Evolutionary conservation across 176 grass and related monocot species (phyloP).

Genomic region (Zoysia pacifica): DNA sequence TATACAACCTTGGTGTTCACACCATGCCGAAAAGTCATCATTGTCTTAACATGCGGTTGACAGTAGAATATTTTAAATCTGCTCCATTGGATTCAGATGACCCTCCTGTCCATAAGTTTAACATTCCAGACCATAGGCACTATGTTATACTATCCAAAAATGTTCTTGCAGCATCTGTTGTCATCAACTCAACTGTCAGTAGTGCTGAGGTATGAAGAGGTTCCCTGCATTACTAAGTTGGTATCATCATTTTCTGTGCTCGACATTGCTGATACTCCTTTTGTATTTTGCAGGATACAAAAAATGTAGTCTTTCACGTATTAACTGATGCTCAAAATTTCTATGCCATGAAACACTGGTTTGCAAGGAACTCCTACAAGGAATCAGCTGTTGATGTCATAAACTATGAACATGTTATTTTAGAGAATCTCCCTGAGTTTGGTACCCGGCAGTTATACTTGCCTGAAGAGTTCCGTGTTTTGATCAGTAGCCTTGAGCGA

Average conservation of each 20-base stretch:
- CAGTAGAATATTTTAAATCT: conserved; percentile 89
- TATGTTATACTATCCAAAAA: conserved; percentile 95
- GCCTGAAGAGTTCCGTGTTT: conserved; percentile 91
- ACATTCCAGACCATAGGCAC: conserved; percentile 66
- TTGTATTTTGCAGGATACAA: conserved; percentile 63
- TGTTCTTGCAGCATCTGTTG: conserved; percentile 87
- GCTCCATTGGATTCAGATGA: conserved; percentile 53
- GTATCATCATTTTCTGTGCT: conserved; percentile 2
- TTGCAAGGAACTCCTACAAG: conserved; percentile 73
- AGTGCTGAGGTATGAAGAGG: conserved; percentile 70
- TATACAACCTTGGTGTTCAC: conserved; percentile 95
- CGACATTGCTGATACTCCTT: conserved; percentile 45
- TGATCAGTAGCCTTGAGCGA: conserved; percentile 66
- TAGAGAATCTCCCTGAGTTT: conserved; percentile 55
- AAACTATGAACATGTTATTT: conserved; percentile 77
- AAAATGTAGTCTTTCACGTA: conserved; percentile 81
- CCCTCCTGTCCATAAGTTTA: conserved; percentile 57
- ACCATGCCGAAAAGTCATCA: conserved; percentile 98
- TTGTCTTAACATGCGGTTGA: conserved; percentile 97
- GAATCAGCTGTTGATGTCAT: conserved; percentile 68
- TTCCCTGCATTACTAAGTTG: conserved; percentile 12
- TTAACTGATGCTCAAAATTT: conserved; percentile 89
- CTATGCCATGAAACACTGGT: conserved; percentile 98
- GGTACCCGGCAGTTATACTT: conserved; percentile 60
- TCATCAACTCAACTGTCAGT: conserved; percentile 86